Evolutionary conservation across 805 yeast species (phyloP), one percentile per base, ranked within the genome.

Genomic region (Debaryomyces prosopidis): DNA sequence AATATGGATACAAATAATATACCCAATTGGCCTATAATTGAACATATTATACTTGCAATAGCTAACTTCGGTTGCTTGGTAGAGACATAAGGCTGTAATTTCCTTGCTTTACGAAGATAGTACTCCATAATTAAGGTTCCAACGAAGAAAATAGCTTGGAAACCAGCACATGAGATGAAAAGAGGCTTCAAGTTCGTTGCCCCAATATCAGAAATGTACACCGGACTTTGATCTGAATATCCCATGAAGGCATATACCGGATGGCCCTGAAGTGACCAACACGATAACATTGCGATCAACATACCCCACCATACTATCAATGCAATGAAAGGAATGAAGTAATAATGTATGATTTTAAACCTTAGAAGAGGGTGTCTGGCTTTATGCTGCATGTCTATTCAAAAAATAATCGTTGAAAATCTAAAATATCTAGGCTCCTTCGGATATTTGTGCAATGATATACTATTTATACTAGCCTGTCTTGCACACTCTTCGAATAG

Each of bases 141-240:
- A 31, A 82, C 80, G 51, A 81, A 87, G 53, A 87, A 82, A 4
- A 87, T 67, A 11, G 90, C 95, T 67, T 89, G 96, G 60, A 82
- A 75, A 0, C 84, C 88, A 1, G 88, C 73, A 55, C 96, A 84
- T 14, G 85, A 68, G 32, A 91, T 89, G 65, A 92, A 92, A 16
- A 91, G 65, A 1, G 96, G 96, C 61, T 90, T 87, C 40, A 89
- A 69, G 53, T 82, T 84, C 8, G 96, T 87, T 8, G 97, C 97
- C 3, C 92, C 97, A 41, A 91, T 79, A 58, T 91, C 88, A 3
- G 96, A 86, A 40, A 92, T 80, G 65, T 86, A 92, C 2, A 89
- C 84, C 32, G 84, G 79, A 30, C 66, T 56, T 51, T 74, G 81
- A 3, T 66, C 48, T 0, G 60, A 43, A 30, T 67, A 66, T 1